phyloP scores from a whole-genome alignment of 2,329 filamentous ascomycete genomes.

The Blastomyces percursus region DNA sequence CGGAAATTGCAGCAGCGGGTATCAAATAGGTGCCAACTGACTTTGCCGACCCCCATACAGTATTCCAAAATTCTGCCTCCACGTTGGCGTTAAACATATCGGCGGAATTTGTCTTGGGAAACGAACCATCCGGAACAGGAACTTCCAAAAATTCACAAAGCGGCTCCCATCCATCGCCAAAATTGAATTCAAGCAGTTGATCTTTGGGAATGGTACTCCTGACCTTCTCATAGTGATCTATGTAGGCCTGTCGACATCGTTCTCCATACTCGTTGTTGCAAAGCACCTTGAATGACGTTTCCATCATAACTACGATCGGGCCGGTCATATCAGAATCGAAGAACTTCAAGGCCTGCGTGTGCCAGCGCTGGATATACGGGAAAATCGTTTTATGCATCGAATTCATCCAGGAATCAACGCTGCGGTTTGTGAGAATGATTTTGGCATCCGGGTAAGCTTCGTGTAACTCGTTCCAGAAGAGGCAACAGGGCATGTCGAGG shows the following conservation, averaged over 20 bases:
- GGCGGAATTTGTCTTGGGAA: constrained; percentile 31
- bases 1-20: not conserved
- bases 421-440: constrained; percentile 55
- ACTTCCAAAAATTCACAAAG: constrained; percentile 46
- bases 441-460: constrained; percentile 64
- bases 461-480: constrained; percentile 57
- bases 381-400: constrained; percentile 20
- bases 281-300: constrained; percentile 38
- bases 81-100: constrained; percentile 11
- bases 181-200: constrained; percentile 43
- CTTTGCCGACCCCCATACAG: not conserved
- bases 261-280: constrained; percentile 8
- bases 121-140: constrained; percentile 40
- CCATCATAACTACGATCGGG: constrained; percentile 2
- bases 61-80: constrained; percentile 2
- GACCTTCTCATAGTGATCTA: constrained; percentile 45
- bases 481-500: constrained; percentile 7
- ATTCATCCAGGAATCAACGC: constrained; percentile 53
- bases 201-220: constrained; percentile 38
- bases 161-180: constrained; percentile 42
- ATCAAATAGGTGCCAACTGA: not conserved
- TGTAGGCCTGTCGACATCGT: constrained; percentile 50
- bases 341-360: not conserved
- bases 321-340: constrained; percentile 44
- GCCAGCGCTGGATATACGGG: constrained; percentile 2